Base-by-base conservation (phyloP, 805 yeast species). In the Wickerhamiella alocasiicola region DNA sequence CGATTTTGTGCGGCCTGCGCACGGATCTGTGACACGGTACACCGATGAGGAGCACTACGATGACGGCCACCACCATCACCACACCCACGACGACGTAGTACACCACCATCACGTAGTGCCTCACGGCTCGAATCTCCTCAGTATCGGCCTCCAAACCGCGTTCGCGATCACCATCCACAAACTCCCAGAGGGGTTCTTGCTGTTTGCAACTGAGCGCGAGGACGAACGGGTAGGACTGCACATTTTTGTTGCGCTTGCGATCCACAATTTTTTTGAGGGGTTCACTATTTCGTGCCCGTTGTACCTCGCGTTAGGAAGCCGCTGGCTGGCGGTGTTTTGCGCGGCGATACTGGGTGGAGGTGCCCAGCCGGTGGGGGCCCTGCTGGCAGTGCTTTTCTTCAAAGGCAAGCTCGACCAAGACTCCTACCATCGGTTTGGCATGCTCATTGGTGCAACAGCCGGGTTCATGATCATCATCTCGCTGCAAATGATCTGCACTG, bases 181-280 rank as follows among this genome's bases (percentile, higher is more conserved):
- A 56, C 67, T 88, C 19, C 98, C 98, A 0, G 98, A 88, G 60
- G 98, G 98, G 0, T 82, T 88, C 53, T 76, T 88, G 41, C 79
- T 93, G 34, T 88, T 73, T 56, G 81, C 80, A 25, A 85, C 91
- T 0, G 69, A 84, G 2, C 64, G 65, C 43, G 76, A 75, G 0
- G 81, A 79, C 53, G 74, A 80, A 1, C 60, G 67, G 24, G 61
- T 85, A 20, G 96, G 97, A 0, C 51, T 84, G 16, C 70, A 83
- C 12, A 83, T 88, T 9, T 87, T 91, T 53, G 57, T 87, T 16
- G 84, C 95, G 36, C 67, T 88, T 54, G 74, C 85, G 9, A 72
- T 91, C 21, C 98, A 88, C 62, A 91, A 91, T 58, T 78, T 84
- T 49, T 78, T 87, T 17, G 98, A 88, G 57, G 98, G 97, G 0